Evolutionary conservation across 352 stramenopile species (phyloP).

Genomic region (Thalassiosira tumida): DNA sequence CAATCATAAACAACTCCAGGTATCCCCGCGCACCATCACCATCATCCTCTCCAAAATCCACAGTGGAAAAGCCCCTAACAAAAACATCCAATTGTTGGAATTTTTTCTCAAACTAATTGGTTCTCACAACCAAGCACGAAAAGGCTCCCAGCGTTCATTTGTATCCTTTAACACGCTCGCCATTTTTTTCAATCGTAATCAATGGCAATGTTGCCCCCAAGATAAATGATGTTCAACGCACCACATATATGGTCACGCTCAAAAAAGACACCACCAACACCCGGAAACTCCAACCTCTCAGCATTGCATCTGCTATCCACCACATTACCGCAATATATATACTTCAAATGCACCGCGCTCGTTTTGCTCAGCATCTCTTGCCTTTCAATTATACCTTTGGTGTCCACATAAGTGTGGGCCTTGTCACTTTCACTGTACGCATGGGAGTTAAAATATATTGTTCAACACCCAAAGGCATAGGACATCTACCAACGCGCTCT

Average conservation of each 20-base stretch:
- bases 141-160: background rate
- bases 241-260: slow-evolving; percentile 36
- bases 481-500: background rate
- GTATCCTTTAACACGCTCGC: background rate
- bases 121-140: background rate
- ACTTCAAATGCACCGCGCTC: background rate
- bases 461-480: background rate
- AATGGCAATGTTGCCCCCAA: background rate
- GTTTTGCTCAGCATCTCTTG: background rate
- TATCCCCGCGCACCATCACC: background rate
- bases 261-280: slow-evolving; percentile 44
- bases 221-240: background rate
- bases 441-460: slow-evolving; percentile 34
- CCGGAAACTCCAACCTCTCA: slow-evolving; percentile 44
- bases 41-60: background rate
- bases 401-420: slow-evolving; percentile 25
- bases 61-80: background rate
- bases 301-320: slow-evolving; percentile 40
- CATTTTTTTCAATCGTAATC: background rate
- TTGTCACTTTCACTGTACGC: background rate
- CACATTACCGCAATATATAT: slow-evolving; percentile 18
- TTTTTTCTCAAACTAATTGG: background rate
- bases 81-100: background rate
- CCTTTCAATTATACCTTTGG: slow-evolving; percentile 47
- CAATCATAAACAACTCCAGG: background rate